Percentiles rank a stretch among this genome's conserved stretches.
Evolutionary conservation across 1,284 basidiomycete species (phyloP).

Genomic region (Pseudozyma tsukubaensis): DNA sequence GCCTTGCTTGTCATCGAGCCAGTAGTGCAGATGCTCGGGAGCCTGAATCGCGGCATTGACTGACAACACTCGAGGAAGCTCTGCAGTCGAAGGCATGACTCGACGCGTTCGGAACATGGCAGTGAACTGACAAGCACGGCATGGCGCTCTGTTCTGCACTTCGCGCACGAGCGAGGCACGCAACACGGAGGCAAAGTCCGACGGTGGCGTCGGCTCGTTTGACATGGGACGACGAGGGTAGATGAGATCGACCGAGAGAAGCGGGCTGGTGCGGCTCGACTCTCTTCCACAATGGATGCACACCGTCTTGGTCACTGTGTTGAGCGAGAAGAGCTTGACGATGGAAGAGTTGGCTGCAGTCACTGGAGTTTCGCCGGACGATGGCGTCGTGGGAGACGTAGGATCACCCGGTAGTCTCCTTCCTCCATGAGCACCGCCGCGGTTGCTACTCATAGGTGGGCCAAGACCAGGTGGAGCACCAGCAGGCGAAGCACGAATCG

Average conservation of each 20-base stretch:
- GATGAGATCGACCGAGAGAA: constrained; percentile 77
- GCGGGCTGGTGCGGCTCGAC: constrained; percentile 69
- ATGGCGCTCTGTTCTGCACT: constrained; percentile 84
- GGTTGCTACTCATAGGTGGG: constrained; percentile 38
- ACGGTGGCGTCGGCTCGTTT: constrained; percentile 72
- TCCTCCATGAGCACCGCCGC: constrained; percentile 22
- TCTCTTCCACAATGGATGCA: constrained; percentile 84
- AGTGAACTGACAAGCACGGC: constrained; percentile 76
- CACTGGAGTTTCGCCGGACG: constrained; percentile 2
- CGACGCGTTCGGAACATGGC: constrained; percentile 74
- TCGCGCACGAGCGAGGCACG: constrained; percentile 83
- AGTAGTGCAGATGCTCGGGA: constrained; percentile 80
- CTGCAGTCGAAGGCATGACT: constrained; percentile 72
- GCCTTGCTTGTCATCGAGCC: constrained; percentile 75
- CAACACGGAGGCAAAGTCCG: constrained; percentile 80
- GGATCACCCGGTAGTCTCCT: constrained; percentile 18
- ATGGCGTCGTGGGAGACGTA: constrained; percentile 10
- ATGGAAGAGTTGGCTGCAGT: constrained; percentile 15
- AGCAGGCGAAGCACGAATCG: constrained; percentile 14
- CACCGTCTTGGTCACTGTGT: constrained; percentile 71
- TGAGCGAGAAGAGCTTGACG: constrained; percentile 40
- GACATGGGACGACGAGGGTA: constrained; percentile 80
- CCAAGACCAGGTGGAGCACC: constrained; percentile 43
- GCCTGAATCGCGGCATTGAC: constrained; percentile 86
- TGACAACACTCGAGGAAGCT: constrained; percentile 84